phyloP scores from a whole-genome alignment of 768 basidiomycete genomes.

The Rhodotorula sphaerocarpa region DNA sequence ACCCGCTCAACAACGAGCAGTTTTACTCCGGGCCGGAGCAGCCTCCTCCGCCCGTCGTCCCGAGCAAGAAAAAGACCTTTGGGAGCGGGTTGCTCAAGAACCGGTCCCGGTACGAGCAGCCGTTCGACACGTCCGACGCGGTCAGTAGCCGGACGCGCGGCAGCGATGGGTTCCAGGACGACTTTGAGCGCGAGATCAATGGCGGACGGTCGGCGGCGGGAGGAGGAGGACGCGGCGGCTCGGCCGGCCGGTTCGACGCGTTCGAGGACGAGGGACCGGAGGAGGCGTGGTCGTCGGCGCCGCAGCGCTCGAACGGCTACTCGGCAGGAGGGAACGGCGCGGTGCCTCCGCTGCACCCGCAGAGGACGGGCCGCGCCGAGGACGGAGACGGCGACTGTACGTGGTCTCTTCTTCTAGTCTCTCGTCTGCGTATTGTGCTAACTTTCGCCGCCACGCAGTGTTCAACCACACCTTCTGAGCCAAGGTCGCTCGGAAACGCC shows the following conservation, averaged over 20 bases:
- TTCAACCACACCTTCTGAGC: slow-evolving; percentile 27
- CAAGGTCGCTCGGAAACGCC: too few relatives aligned
- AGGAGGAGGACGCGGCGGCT: background rate
- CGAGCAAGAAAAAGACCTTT: slow-evolving; percentile 17
- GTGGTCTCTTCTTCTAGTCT: background rate
- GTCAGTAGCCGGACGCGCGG: background rate
- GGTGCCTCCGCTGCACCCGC: slow-evolving; percentile 3
- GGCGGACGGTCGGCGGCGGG: background rate
- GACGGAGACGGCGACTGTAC: slow-evolving; percentile 20
- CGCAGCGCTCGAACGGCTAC: background rate
- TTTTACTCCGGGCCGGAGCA: slow-evolving; percentile 4
- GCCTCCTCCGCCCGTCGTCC: background rate
- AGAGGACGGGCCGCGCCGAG: slow-evolving; percentile 14
- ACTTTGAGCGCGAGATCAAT: slow-evolving; percentile 34
- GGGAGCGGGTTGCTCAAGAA: slow-evolving; percentile 14
- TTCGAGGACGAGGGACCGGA: slow-evolving; percentile 29
- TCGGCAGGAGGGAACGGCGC: too few relatives aligned
- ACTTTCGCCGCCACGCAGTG: slow-evolving; percentile 7
- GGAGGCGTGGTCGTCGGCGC: slow-evolving; percentile 22
- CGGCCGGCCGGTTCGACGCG: slow-evolving; percentile 19
- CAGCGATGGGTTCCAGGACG: slow-evolving; percentile 31
- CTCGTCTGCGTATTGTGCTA: background rate
- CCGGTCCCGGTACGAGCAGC: slow-evolving; percentile 17
- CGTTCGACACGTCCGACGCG: slow-evolving; percentile 7
- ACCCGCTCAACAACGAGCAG: slow-evolving; percentile 30